Base-by-base conservation (phyloP, 371 early-diverging fungal genomes). In the Mycotypha africana region DNA sequence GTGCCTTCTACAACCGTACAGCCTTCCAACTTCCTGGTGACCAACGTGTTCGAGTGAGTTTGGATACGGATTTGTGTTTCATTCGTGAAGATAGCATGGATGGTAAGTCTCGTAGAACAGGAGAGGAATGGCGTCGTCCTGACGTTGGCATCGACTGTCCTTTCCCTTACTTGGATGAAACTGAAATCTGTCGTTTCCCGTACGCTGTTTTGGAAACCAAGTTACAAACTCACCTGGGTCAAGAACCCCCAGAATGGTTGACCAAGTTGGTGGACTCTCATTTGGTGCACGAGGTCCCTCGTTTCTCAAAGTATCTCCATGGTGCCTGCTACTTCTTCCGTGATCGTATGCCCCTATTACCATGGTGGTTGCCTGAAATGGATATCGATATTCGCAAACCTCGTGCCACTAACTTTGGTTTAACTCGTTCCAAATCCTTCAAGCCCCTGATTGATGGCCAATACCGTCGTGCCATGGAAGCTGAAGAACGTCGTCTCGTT, bases 1-100 rank as follows among this genome's bases (percentile, higher is more conserved):
- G 98, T 45, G 93, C 95, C 3, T 93, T 92, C 57, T 97, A 99
- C 73, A 95, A 93, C 63, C 85, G 99, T 69, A 95, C 92, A 14
- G 99, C 99, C 10, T 99, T 99, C 82, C 99, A 99, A 66, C 67
- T 97, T 22, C 99, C 99, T 7, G 95, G 94, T 26, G 96, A 95
- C 66, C 90, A 96, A 14, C 81, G 89, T 38, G 96, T 99, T 31
- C 82, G 99, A 58, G 91, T 99, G 45, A 92, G 92, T 35, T 78
- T 99, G n/a, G 99, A 99, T 67, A 98, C 97, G 0, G 93, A 99
- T 54, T 72, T 99, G 38, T 81, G 90, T 24, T 91, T 99, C 82
- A 91, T 98, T 53, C 91, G 93, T 43, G 99, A 97, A 61, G 95
- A 95, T 67, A 85, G 89, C 58, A 78, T 79, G 47, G 87, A 82